Evolutionary conservation across 2,329 filamentous ascomycete species (phyloP), one percentile per base, ranked within the genome.

Genomic region (Clonostachys sp.): DNA sequence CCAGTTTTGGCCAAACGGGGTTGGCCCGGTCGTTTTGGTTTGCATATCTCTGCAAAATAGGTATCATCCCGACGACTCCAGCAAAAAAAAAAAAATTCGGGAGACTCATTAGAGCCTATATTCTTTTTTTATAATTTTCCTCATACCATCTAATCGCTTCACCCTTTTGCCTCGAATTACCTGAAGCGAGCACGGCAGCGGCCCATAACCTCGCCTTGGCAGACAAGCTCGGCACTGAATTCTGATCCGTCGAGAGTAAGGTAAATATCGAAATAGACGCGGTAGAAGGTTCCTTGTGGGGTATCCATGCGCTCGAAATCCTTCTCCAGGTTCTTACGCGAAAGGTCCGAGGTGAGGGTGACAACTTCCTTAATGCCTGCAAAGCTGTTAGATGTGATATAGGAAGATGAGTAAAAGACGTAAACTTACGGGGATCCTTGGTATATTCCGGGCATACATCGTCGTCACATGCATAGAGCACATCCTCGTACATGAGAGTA

Each of bases 281-380:
- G 85, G 75, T 96, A 96, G 68, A 96, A 96, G 5, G 89, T 95
- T 52, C 94, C 94, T 67, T 99, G 92, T 6, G 94, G 91, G 2
- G 94, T 97, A 66, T 97, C 94, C 94, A 97, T 97, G 63, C 94
- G 85, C 72, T 99, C 94, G 61, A 99, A 99, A 67, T 99, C 94
- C 72, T 96, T 97, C 69, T 99, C 94, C 12, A 99, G 84, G 65
- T 97, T 97, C 79, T 97, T 99, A 59, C 92, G 87, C 44, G 91
- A 96, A 48, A 99, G 78, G 65, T 99, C 94, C 3, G 92, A 97
- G 3, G 94, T 97, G 45, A 99, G 84, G 2, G 94, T 99, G 54
- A 97, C 94, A 48, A 97, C 91, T 71, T 97, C 94, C 80, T 97
- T 97, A 81, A 97, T 97, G 57, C 91, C 92, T 96, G 56, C 51